phyloP scores from a whole-genome alignment of 176 grass and related monocot species.

The Phoenix roebelenii region DNA sequence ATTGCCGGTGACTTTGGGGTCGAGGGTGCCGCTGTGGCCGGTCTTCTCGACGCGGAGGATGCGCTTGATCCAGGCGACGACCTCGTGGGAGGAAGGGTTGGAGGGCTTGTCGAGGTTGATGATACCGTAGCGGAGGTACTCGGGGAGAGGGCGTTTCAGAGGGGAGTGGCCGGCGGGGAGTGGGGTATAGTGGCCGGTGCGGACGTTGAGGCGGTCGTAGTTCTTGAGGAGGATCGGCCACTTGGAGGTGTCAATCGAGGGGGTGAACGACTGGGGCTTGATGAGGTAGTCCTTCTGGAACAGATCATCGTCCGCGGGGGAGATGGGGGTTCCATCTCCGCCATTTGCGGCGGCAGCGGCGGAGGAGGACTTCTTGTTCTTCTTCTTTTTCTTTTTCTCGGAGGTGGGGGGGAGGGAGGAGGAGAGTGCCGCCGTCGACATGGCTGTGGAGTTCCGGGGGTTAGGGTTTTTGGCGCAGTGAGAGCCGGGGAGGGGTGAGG shows the following conservation, averaged over 20 bases:
- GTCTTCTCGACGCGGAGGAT: constrained; percentile 70
- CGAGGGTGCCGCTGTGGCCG: constrained; percentile 81
- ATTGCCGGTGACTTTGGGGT: constrained; percentile 77
- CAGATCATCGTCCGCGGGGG: too few relatives aligned
- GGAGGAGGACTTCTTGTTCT: too few relatives aligned
- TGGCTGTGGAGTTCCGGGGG: too few relatives aligned
- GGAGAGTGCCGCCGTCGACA: too few relatives aligned
- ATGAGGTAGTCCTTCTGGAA: too few relatives aligned
- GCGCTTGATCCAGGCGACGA: constrained; percentile 91
- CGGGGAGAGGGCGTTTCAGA: constrained; percentile 65
- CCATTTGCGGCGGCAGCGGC: too few relatives aligned
- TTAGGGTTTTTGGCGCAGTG: too few relatives aligned
- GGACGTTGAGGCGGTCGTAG: constrained; percentile 80
- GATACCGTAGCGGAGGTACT: constrained; percentile 73
- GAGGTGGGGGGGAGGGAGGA: too few relatives aligned
- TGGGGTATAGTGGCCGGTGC: constrained; percentile 76
- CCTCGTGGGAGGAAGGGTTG: constrained; percentile 94
- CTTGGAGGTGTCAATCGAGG: constrained; percentile 37
- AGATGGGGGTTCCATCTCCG: too few relatives aligned
- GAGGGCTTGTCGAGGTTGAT: constrained; percentile 96
- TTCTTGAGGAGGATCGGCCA: constrained; percentile 82
- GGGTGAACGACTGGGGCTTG: too few relatives aligned
- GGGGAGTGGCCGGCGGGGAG: constrained; percentile 67
- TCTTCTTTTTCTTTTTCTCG: too few relatives aligned
- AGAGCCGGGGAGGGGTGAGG: too few relatives aligned